Conservation (phyloP, 192 early-diverging fungal genomes). For the Lunasporangiospora selenospora region DNA sequence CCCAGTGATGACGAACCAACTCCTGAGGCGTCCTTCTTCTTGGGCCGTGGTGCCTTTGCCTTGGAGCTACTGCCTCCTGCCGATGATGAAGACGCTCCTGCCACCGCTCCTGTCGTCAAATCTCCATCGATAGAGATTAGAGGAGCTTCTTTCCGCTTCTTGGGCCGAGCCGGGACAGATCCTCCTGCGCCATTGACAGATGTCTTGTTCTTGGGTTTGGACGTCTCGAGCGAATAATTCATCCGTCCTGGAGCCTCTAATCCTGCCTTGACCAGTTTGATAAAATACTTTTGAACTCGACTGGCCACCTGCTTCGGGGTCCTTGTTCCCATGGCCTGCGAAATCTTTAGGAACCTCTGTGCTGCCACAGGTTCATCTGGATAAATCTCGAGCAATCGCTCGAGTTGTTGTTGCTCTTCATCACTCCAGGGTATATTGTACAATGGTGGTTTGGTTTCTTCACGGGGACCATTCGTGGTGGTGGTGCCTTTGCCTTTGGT, state of each 20-base stretch:
- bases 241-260: conserved; percentile 72
- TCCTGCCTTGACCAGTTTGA: conserved; percentile 76
- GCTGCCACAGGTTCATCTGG: conserved; percentile 77
- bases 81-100: conserved; percentile 14
- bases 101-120: conserved; percentile 3
- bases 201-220: conserved; percentile 22
- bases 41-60: conserved; percentile 20
- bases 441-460: conserved; percentile 55
- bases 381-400: conserved; percentile 63
- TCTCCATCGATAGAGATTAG: background rate
- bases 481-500: background rate
- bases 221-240: conserved; percentile 55
- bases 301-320: conserved; percentile 78
- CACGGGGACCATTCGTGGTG: conserved; percentile 23
- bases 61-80: conserved; percentile 39
- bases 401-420: conserved; percentile 68
- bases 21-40: conserved; percentile 28
- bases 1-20: conserved; percentile 15
- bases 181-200: conserved; percentile 34
- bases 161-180: conserved; percentile 16
- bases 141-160: conserved; percentile 29
- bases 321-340: conserved; percentile 71
- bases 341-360: conserved; percentile 74
- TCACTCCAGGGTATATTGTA: conserved; percentile 77
- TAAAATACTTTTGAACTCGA: conserved; percentile 82